Evolutionary conservation across 2,329 filamentous ascomycete species (phyloP).

Genomic region (Davidsoniella virescens): DNA sequence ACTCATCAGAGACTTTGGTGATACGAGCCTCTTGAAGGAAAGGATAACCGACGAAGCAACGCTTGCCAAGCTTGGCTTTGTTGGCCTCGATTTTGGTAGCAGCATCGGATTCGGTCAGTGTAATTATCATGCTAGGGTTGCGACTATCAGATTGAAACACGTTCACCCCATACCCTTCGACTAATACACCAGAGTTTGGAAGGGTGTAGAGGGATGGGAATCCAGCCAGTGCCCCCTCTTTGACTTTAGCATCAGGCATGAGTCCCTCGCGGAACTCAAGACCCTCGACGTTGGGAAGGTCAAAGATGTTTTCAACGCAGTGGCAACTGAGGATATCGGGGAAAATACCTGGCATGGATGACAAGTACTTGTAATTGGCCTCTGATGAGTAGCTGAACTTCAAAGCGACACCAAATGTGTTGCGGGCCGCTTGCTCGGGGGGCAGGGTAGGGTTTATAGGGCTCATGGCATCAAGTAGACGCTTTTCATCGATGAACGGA

Average conservation of each 20-base stretch:
- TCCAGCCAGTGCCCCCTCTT: conserved; percentile 68
- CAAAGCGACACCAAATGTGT: conserved; percentile 78
- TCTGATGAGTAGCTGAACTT: conserved; percentile 80
- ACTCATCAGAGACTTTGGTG: conserved; percentile 73
- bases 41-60: conserved; percentile 83
- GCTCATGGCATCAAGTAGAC: conserved; percentile 71
- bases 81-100: conserved; percentile 57
- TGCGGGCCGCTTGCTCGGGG: conserved; percentile 63
- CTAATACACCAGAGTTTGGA: conserved; percentile 60
- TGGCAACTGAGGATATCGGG: conserved; percentile 74
- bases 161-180: conserved; percentile 64
- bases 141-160: conserved; percentile 93
- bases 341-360: conserved; percentile 76
- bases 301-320: conserved; percentile 92
- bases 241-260: conserved; percentile 69
- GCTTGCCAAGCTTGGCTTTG: conserved; percentile 64
- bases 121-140: conserved; percentile 92
- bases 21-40: conserved; percentile 92
- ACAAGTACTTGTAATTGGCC: conserved; percentile 68
- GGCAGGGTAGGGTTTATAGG: conserved; percentile 66
- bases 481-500: conserved; percentile 88
- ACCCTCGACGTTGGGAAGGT: conserved; percentile 82
- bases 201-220: conserved; percentile 84
- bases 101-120: conserved; percentile 56
- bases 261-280: conserved; percentile 72